Base-by-base conservation (phyloP, 2,329 filamentous ascomycete genomes). In the Aureobasidium sp. region DNA sequence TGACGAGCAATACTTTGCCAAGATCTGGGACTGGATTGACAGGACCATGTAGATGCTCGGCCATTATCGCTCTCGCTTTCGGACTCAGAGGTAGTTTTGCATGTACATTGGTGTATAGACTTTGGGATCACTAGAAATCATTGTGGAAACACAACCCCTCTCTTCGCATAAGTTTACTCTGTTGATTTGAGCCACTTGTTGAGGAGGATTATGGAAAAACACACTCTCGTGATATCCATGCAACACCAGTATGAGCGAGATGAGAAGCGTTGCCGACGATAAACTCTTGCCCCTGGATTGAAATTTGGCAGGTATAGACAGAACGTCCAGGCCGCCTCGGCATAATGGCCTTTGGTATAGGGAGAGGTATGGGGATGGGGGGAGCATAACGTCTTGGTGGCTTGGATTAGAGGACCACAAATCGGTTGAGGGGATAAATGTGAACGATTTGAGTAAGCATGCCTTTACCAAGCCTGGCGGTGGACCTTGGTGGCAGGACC, bases 21-120 rank as follows among this genome's bases (percentile, higher is more conserved):
- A 73, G 66, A 71, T 79, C n/a, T 80, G 78, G 78, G 62, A 60
- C 22, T 78, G 76, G 76, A 69, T 72, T 37, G 64, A 67, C 49
- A 61, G 64, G 44, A 68, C 68, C 58, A 68, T 72, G 62, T 71
- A 60, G 51, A 29, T 8, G 12, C 34, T 36, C 51, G 20, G 57
- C 20, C 17, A 41, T 41, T 5, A 51, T 51, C 15, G 55, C 15
- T 22, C 15, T 59, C 42, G 55, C 15, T 22, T 11, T 7, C 36
- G 12, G 5, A 56, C 15, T 31, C 29, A 56, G 15, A n/a, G 29
- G 47, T 37, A 53, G 27, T 20, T 39, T n/a, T 25, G 17, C 36
- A 45, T 4, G 29, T 20, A 17, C 11, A 58, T 58, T 58, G 8
- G 8, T 31, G 45, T 31, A 14, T 48, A 31, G 57, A 49, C 45